These are phyloP conservation scores for Penstemon davidsonii DNA, from an alignment of 257 asterid species.

Conservation along the genomic window DNA sequence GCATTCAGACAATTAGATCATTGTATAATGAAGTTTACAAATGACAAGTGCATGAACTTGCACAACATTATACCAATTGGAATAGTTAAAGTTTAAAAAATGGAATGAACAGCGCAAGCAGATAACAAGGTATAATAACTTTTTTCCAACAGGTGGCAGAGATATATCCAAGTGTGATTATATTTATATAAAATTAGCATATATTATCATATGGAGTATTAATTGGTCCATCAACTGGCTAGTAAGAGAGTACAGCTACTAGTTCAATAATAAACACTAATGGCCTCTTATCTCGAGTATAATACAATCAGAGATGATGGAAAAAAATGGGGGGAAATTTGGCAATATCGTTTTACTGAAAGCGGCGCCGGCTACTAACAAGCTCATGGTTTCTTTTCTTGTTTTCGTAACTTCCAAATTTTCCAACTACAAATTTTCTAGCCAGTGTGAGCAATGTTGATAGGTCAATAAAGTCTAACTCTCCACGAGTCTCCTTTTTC, in stretches of 20 bases:
- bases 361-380: neutral
- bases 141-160: neutral
- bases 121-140: neutral
- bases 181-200: neutral
- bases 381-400: too few species aligned
- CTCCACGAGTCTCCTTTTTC: constrained; percentile 10
- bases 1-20: neutral
- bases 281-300: too few species aligned
- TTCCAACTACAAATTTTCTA: neutral
- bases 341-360: too few species aligned
- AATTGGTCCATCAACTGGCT: neutral
- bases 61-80: neutral
- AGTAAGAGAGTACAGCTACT: neutral
- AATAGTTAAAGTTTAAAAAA: neutral
- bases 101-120: neutral
- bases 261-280: neutral
- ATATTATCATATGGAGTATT: neutral
- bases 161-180: constrained; percentile 3
- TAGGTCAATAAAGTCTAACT: constrained; percentile 15
- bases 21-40: neutral
- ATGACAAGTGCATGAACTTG: neutral
- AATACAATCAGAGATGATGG: neutral
- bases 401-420: neutral
- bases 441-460: constrained; percentile 5
- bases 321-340: neutral